Base-by-base conservation (phyloP, 1,284 basidiomycete genomes). In the Chalciporus piperatoides region DNA sequence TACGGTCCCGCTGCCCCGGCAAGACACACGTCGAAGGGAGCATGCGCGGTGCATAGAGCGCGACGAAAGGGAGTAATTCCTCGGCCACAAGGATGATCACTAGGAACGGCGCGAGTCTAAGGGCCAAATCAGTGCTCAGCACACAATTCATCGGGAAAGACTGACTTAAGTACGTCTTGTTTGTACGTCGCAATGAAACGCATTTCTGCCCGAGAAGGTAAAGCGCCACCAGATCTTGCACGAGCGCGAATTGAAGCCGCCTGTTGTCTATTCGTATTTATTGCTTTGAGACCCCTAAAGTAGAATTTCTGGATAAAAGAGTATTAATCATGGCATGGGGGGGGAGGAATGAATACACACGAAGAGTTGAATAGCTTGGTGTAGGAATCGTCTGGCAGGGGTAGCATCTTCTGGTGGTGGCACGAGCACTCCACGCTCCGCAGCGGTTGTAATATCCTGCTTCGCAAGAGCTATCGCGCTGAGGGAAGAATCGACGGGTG, bases 11-110 rank as follows among this genome's bases (percentile, higher is more conserved):
- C 70, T 94, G 91, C 23, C 84, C 84, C 0, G 91, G 89, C n/a
- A 94, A 76, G 50, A 93, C 77, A 62, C 90, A 92, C 2, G 91
- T 93, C 3, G 90, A 92, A 1, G 91, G 91, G 27, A 94, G 80
- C 70, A 92, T 78, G 60, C 79, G 81, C 2, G 91, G 91, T n/a
- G 82, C 84, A 64, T 90, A 94, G 55, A 94, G 80, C 25, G 90
- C 90, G 52, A 92, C 80, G 52, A 94, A 75, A 9, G 91, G 91
- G 51, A 94, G 80, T 39, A 90, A 68, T 67, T 94, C 91, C 65
- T 94, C 91, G 3, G 90, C 70, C 17, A 92, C 70, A 25, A 90
- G 65, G 36, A 91, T 75, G 50, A 92, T 84, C 56, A 90, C 62
- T 10, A 91, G 62, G 70, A 94, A 94, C 0, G 92, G 89, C 1